Base-by-base conservation (phyloP, 805 yeast genomes). In the Monosporozyma aquatica region DNA sequence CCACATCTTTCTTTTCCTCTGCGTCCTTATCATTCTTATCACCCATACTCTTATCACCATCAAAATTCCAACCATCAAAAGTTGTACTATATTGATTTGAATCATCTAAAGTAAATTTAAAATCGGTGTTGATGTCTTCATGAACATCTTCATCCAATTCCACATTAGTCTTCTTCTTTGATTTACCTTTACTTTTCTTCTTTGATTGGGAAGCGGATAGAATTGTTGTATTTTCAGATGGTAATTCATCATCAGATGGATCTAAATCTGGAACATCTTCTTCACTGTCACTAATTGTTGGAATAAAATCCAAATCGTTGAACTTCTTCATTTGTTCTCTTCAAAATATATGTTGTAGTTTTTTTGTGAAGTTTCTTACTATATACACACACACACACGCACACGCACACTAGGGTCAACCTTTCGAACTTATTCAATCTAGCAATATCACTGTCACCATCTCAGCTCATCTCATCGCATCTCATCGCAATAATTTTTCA, bases 41-140 rank as follows among this genome's bases (percentile, higher is more conserved):
- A 5, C n/a, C 11, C 28, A 26, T 50, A n/a, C n/a, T 50, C 4
- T 49, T 47, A 38, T 59, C 64, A 42, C 75, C 76, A 32, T 71
- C 75, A 56, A 87, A 86, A 52, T 87, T 87, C 96, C 97, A 87
- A 4, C 95, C 95, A 43, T 75, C 77, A 41, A 80, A 78, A 3
- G 66, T 66, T 3, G 69, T 48, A 9, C 66, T 55, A 5, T 54
- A 47, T 23, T 35, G 41, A 17, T 40, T 15, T 10, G 43, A 80
- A 22, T 70, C 75, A 22, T 77, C 90, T 9, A 79, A 50, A 18
- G 78, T 73, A 56, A 89, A 89, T 15, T 71, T 63, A 56, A 92
- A 87, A 26, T 76, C 80, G 4, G 89, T 87, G 51, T 86, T 80
- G 37, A 87, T 59, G 43, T 75, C 87, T 33, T 70, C 71, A n/a